Evolutionary conservation across 805 yeast genomes (phyloP).

Genomic region (Pichia manshurica): DNA sequence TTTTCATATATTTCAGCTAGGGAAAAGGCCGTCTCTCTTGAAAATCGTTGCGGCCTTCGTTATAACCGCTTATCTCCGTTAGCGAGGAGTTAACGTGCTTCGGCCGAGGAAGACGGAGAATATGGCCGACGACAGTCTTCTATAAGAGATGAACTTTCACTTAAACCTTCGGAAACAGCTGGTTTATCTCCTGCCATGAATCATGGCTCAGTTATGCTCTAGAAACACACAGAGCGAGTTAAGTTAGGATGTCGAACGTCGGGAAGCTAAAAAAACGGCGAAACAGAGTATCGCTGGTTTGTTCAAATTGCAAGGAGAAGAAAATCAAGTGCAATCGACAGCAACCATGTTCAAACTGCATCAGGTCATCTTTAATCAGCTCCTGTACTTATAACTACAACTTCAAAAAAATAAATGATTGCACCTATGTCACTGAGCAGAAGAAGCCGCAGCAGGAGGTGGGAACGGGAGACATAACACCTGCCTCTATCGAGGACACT

Average conservation of each 20-base stretch:
- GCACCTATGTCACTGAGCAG: not conserved
- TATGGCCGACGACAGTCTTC: no score
- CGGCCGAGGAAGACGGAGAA: no score
- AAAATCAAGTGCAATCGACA: constrained; percentile 18
- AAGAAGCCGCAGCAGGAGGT: not conserved
- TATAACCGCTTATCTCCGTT: no score
- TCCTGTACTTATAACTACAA: constrained; percentile 7
- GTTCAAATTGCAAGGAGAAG: constrained; percentile 13
- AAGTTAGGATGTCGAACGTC: not conserved
- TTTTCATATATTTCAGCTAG: no score
- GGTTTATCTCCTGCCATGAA: no score
- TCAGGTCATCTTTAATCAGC: constrained; percentile 3
- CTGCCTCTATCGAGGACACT: not conserved
- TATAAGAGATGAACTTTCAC: no score
- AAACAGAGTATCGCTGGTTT: constrained; percentile 13
- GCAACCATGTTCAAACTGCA: constrained; percentile 15
- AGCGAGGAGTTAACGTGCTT: no score
- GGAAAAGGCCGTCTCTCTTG: no score
- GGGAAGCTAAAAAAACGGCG: constrained; percentile 4
- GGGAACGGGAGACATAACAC: not conserved
- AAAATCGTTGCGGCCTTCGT: no score
- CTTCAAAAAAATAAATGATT: not conserved
- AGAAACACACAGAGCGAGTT: no score
- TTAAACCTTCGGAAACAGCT: no score
- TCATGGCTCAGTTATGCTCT: no score